phyloP scores from a whole-genome alignment of 768 basidiomycete species.

The Panaeolus papilionaceus region DNA sequence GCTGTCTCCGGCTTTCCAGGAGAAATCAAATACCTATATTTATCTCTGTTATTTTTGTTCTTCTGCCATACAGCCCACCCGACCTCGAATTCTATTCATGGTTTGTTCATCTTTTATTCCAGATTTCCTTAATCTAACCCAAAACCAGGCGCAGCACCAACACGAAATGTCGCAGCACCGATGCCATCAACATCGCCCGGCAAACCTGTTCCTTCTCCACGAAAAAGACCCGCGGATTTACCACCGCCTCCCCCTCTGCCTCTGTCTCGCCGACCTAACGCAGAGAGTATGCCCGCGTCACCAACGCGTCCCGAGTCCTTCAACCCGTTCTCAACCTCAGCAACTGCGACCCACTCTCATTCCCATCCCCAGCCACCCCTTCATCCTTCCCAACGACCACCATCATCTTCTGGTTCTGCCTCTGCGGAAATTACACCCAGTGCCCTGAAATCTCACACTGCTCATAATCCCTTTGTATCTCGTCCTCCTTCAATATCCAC shows the following conservation, averaged over 20 bases:
- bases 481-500: constrained; percentile 22
- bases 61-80: neutral
- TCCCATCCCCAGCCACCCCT: constrained; percentile 33
- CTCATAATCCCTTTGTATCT: constrained; percentile 48
- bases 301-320: constrained; percentile 19
- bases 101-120: neutral
- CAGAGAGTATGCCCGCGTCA: constrained; percentile 15
- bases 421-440: constrained; percentile 9
- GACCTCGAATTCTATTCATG: constrained; percentile 10
- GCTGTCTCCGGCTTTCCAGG: neutral
- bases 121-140: constrained; percentile 1
- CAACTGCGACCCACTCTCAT: constrained; percentile 23
- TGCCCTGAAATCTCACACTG: neutral
- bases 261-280: constrained; percentile 18
- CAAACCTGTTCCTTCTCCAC: constrained; percentile 28
- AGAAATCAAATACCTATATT: neutral
- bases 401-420: constrained; percentile 24
- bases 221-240: constrained; percentile 26
- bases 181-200: constrained; percentile 25
- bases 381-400: constrained; percentile 34
- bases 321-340: constrained; percentile 14
- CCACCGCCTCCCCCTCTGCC: constrained; percentile 27
- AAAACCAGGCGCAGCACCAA: neutral
- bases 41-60: neutral
- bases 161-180: constrained; percentile 12